phyloP scores from a whole-genome alignment of 2,329 filamentous ascomycete genomes.

The Davidsoniella eucalypti region DNA sequence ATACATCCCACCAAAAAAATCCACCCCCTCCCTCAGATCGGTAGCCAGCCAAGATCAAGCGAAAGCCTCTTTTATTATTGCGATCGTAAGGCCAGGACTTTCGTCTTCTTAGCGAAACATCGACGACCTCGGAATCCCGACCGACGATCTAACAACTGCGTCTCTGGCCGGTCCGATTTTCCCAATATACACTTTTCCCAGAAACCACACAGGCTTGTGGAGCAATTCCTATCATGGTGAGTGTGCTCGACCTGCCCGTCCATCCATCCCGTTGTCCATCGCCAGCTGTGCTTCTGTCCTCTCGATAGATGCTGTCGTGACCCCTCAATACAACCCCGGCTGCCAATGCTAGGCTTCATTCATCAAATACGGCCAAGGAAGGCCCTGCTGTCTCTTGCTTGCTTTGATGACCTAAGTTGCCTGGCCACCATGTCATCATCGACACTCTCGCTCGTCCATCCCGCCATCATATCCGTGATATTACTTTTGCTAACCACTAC shows the following conservation, averaged over 20 bases:
- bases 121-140: background rate
- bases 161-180: slow-evolving; percentile 9
- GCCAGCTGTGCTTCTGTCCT: background rate
- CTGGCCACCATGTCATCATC: background rate
- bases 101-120: background rate
- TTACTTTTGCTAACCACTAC: background rate
- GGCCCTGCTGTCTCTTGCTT: too few relatives aligned
- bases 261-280: background rate
- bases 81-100: slow-evolving; percentile 6
- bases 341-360: background rate
- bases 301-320: background rate
- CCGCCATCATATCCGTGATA: background rate
- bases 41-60: slow-evolving; percentile 7
- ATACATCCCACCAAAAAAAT: slow-evolving; percentile 10
- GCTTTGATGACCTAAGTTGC: too few relatives aligned
- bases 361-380: too few relatives aligned
- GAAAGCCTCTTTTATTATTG: slow-evolving; percentile 10
- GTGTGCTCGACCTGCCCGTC: slow-evolving; percentile 5
- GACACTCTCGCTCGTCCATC: too few relatives aligned
- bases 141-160: background rate
- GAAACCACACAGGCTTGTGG: slow-evolving; percentile 5
- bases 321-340: background rate
- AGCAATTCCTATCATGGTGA: slow-evolving; percentile 20
- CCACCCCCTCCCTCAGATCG: slow-evolving; percentile 6
- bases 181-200: background rate